Percentiles rank a stretch among this genome's conserved stretches.
Evolutionary conservation across 371 early-diverging fungal species (phyloP).

Genomic region (Mucor piriformis): DNA sequence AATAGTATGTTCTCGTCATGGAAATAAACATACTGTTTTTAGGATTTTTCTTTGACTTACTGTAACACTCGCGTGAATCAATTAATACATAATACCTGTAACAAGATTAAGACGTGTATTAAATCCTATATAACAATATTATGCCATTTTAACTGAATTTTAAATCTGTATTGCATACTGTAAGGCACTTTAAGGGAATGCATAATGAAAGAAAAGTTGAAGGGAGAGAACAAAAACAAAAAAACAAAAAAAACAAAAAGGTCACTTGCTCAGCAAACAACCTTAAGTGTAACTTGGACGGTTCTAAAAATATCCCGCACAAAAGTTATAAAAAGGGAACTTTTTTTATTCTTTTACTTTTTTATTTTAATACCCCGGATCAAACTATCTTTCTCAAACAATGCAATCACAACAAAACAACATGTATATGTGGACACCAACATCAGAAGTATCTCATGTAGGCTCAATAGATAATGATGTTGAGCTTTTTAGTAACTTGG

Average conservation of each 20-base stretch:
- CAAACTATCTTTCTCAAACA: background rate
- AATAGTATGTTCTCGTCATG: background rate
- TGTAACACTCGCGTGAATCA: no score
- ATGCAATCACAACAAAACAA: background rate
- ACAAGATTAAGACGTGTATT: no score
- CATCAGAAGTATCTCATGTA: background rate
- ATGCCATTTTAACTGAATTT: background rate
- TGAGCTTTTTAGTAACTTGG: background rate
- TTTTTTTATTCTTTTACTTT: background rate
- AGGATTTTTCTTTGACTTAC: no score
- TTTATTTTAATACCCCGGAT: background rate
- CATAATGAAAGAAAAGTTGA: background rate
- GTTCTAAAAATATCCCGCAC: background rate
- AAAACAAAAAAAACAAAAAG: constrained; percentile 5
- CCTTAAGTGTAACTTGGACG: constrained; percentile 10
- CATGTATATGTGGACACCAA: background rate
- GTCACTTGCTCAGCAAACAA: constrained; percentile 23
- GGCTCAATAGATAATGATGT: background rate
- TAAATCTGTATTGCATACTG: background rate
- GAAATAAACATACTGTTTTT: no score
- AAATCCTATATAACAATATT: no score
- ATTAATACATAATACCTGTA: no score
- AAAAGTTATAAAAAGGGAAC: background rate
- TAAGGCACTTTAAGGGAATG: background rate
- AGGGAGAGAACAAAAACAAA: background rate